Evolutionary conservation across 768 basidiomycete species (phyloP), one percentile per base, ranked within the genome.

Genomic region (Rhizopogon vesiculosus): DNA sequence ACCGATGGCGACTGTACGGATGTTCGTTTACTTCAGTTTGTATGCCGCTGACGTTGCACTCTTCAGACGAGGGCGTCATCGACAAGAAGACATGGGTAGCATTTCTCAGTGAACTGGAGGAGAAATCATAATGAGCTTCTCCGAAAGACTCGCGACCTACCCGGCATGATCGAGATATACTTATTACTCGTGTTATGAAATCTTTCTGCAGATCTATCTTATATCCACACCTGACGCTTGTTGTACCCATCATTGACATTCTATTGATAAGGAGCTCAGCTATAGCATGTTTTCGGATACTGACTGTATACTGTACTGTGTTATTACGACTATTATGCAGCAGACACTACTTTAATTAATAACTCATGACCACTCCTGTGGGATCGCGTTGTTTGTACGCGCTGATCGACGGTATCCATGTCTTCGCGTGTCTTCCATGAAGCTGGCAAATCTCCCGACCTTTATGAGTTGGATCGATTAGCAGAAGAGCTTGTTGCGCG

Each of bases 41-140:
- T 48, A 51, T 10, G 56, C 18, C 9, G 8, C 48, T 49, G 3
- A 49, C 22, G 35, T 35, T 49, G 35, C 48, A 38, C 29, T 31
- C 28, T 42, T 28, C 63, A 93, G 91, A 94, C 65, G 85, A 89
- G 64, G 97, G 97, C 7, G 78, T 95, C 9, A 89, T 99, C 54
- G 88, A 93, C 69, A 98, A 98, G 78, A 95, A 96, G 72, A 83
- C 82, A 0, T 99, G 94, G 93, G 80, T 98, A 28, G 87, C 82
- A 7, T 96, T 96, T 72, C 74, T 98, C 39, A 83, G 77, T 50
- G 83, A 87, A 62, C 72, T 95, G 55, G 87, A 90, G 58, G 84
- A 82, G 65, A 84, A 79, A 44, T 73, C 51, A 29, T 63, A 18
- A 63, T 33, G 6, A 38, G 35, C 35, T 38, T 5, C 35, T 38